Evolutionary conservation across 108 stramenopile species (phyloP), one percentile per base, ranked within the genome.

Genomic region (Discostella stelligeroides): DNA sequence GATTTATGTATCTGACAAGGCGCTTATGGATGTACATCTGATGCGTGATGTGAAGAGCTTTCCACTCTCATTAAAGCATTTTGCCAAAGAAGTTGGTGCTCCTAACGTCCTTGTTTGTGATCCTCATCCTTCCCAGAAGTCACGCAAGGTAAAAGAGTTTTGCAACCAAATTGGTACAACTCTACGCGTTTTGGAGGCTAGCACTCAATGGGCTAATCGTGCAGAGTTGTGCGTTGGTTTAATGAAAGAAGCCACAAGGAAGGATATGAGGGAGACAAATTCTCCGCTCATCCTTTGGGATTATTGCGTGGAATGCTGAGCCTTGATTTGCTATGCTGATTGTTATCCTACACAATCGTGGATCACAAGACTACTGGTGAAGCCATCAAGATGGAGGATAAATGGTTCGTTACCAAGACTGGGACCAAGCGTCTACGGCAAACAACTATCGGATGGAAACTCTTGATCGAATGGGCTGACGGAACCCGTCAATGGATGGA

Each of bases 161-260:
- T 55, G 48, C 34, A 20, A 37, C 21, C 13, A 61, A 2, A 73
- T 73, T 61, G 71, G 72, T 4, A 67, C 72, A n/a, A 68, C 63
- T 13, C 43, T 73, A 2, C 48, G 65, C 6, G 17, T 59, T 20
- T 21, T 73, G 25, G 71, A 68, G 45, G 54, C 46, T 9, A 18
- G 38, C 8, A 70, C 69, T 27, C 71, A 43, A 17, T 73, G 79
- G 79, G 47, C 71, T 17, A 68, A 80, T 55, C 45, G 37, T 20
- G 71, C 77, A 15, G 71, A 79, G 51, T 57, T 65, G 3, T 79
- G 72, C 41, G 64, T 73, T 29, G 71, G 79, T 0, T 29, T 80
- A 2, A 47, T 73, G 15, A 73, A 73, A 20, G 60, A 68, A 30
- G 76, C 76, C 6, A 60, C 60, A 27, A 58, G 70, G 15, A 56